Evolutionary conservation across 495 filamentous ascomycete genomes (phyloP).

Genomic region (Aspergillus cavernicola): DNA sequence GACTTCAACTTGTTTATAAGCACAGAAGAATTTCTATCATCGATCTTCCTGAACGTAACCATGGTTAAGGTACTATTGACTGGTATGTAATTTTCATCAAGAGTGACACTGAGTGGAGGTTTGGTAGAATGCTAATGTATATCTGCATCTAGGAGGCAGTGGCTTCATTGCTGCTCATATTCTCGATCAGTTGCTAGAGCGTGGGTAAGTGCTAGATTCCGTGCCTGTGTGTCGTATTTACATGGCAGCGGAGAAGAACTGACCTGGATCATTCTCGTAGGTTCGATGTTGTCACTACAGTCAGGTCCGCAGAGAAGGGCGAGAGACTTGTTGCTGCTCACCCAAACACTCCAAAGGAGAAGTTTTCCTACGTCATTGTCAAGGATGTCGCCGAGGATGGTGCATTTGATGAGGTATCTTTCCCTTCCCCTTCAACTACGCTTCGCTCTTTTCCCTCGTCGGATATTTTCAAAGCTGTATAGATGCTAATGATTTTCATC

Average conservation of each 20-base stretch:
- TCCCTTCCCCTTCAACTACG: background rate
- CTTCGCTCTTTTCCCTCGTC: background rate
- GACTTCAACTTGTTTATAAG: background rate
- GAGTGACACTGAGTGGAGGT: too few relatives aligned
- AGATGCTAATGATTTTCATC: background rate
- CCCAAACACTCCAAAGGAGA: slow-evolving; percentile 52
- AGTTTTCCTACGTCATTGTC: slow-evolving; percentile 74
- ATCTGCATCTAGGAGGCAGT: slow-evolving; percentile 47
- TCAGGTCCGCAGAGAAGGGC: slow-evolving; percentile 76
- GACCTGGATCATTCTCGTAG: too few relatives aligned
- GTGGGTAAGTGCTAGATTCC: slow-evolving; percentile 34
- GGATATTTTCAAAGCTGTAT: background rate
- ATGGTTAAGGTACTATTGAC: slow-evolving; percentile 45
- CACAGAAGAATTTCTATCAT: too few relatives aligned
- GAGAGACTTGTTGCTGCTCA: slow-evolving; percentile 67
- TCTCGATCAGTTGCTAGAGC: slow-evolving; percentile 67
- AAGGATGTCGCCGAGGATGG: slow-evolving; percentile 72
- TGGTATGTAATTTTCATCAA: slow-evolving; percentile 22
- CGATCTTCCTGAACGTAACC: slow-evolving; percentile 1
- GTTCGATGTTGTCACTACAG: slow-evolving; percentile 79
- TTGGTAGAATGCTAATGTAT: background rate
- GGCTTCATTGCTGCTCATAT: slow-evolving; percentile 80
- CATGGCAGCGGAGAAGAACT: too few relatives aligned
- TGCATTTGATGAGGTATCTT: slow-evolving; percentile 68
- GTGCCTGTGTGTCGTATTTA: background rate